Conservation (phyloP, 495 filamentous ascomycete species). For the Penicillium pancosmium region DNA sequence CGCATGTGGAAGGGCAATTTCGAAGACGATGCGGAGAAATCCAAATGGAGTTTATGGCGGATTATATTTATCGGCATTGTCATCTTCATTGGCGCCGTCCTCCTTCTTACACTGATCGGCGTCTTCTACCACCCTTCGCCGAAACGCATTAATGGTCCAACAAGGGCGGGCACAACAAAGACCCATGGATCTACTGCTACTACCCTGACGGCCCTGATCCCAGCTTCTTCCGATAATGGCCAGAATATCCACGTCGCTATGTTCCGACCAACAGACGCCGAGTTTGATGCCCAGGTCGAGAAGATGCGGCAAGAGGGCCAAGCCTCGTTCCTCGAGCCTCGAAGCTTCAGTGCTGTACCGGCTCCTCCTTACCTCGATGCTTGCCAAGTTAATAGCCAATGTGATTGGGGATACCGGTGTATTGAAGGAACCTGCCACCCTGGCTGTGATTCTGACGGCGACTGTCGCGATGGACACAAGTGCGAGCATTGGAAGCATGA, state of each 20-base stretch:
- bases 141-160: neutral
- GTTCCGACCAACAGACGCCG: neutral
- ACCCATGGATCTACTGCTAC: neutral
- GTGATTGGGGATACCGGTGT: conserved; percentile 3
- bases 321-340: neutral
- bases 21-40: neutral
- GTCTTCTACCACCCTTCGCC: neutral
- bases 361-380: neutral
- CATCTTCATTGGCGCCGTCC: neutral
- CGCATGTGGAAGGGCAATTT: neutral
- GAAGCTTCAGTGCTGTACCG: neutral
- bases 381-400: neutral
- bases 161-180: neutral
- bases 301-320: neutral
- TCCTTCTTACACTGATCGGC: neutral
- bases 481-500: conserved; percentile 1
- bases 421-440: neutral
- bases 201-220: neutral
- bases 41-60: no score
- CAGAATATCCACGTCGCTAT: neutral
- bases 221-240: neutral
- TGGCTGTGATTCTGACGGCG: neutral
- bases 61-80: neutral
- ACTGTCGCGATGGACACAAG: neutral
- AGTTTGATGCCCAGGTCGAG: neutral